Base-by-base conservation (phyloP, 768 basidiomycete genomes). In the Tulasnella calospora region DNA sequence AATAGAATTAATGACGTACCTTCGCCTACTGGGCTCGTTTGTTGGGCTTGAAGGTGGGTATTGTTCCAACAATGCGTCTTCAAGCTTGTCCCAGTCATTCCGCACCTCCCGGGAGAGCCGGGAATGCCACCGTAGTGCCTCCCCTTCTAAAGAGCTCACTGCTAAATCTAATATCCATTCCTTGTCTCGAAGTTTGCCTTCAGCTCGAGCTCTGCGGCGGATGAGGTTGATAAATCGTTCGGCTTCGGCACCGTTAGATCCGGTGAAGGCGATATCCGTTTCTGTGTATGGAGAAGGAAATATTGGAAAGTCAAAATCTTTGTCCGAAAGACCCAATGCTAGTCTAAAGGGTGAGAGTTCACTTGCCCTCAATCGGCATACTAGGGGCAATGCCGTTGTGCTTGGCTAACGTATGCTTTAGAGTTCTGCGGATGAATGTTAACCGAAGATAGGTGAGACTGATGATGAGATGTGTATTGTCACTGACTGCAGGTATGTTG, bases 191-290 rank as follows among this genome's bases (percentile, higher is more conserved):
- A 38, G 71, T n/a, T 71, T 71, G 35, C 71, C 71, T 23, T 71
- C 36, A 44, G 71, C 71, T 9, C 35, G 41, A 36, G 71, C 71
- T 17, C 7, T 38, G 35, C 41, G 71, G 5, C 71, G 71, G 44
- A 72, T 1, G 7, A 12, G 23, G 36, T 72, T 46, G 71, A 72
- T 72, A 27, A 72, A 72, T 8, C 44, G 2, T 15, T 72, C 71
- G 71, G 38, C 36, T 46, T 72, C 71, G 38, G 71, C 27, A 33
- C 44, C 71, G 71, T 72, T 30, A 46, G 71, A 40, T 72, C 71
- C 71, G 38, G 23, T 72, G 13, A 72, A 72, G 5, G 41, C 71
- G 71, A 72, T 67, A 27, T 67, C 61, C 27, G 61, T 67, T 67
- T 67, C 61, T 67, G 61, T 33, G 27, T 12, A n/a, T 13, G n/a